Evolutionary conservation across 345 rosid genomes (phyloP), one percentile per base, ranked within the genome.

Genomic region (Populus pruinosa): DNA sequence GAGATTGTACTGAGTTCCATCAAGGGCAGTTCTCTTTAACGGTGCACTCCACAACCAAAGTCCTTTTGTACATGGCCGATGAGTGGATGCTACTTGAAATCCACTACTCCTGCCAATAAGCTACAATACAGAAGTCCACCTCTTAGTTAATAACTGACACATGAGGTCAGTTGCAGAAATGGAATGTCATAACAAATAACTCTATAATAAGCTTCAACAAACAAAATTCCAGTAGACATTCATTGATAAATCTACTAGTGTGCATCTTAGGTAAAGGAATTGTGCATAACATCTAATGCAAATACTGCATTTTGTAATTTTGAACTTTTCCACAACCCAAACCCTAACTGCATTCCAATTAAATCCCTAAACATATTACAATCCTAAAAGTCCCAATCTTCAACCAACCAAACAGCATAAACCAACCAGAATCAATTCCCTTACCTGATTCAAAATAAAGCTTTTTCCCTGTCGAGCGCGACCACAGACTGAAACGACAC

Each of bases 41-140:
- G 98, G 97, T 72, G 99, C 87, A 83, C 98, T 96, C 99, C 98
- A 96, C 84, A 96, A 79, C 98, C 98, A 96, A 70, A 96, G 98
- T 64, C 99, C 99, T 79, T 96, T 96, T 0, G 99, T 96, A 83
- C 98, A 96, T 0, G 99, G 99, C 67, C 92, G 87, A 76, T 96
- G 97, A 71, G 99, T 92, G 44, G 99, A 89, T 59, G 98, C 98
- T 62, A 96, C 99, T 81, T 94, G 97, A 86, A 96, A 96, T 63
- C 98, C 99, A 83, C 94, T 96, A 76, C 98, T 91, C 76, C 95
- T 91, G 69, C 99, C 99, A 87, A 96, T 93, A 79, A 96, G 97
- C 99, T 96, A 86, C 81, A 85, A 31, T 5, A 38, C 5, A 76
- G 21, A 81, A 67, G 6, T 31, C 69, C 70, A 23, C 20, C 21